Evolutionary conservation across 2,329 filamentous ascomycete species (phyloP).

Genomic region (Phialophora verrucosa): DNA sequence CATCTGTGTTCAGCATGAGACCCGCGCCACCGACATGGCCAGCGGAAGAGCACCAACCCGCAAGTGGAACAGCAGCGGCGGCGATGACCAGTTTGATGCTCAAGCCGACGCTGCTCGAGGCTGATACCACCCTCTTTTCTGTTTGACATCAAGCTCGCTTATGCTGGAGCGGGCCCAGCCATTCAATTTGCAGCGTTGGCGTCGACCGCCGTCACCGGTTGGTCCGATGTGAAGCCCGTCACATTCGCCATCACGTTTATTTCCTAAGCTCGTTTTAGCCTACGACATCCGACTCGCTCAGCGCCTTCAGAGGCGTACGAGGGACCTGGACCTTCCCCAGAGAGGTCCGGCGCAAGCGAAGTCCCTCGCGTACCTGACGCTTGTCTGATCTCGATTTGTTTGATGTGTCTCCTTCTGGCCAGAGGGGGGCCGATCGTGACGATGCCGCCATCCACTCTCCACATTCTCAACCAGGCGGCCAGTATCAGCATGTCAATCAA

Average conservation of each 20-base stretch:
- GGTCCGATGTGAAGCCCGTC: neutral
- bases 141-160: constrained; percentile 9
- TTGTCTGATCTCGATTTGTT: constrained; percentile 14
- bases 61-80: neutral
- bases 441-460: constrained; percentile 28
- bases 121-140: neutral
- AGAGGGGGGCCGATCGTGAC: constrained; percentile 6
- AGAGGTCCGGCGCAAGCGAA: constrained; percentile 8
- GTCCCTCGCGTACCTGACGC: constrained; percentile 8
- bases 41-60: neutral
- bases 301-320: neutral
- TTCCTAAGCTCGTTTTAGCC: neutral
- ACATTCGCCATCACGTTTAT: constrained; percentile 14
- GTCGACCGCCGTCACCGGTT: neutral
- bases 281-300: neutral
- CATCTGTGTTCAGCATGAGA: neutral
- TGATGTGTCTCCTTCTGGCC: neutral
- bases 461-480: constrained; percentile 26
- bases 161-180: neutral
- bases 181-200: neutral
- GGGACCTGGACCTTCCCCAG: constrained; percentile 23
- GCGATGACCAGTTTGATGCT: neutral
- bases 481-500: constrained; percentile 17
- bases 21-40: neutral
- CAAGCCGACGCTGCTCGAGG: neutral